Percentiles rank a stretch among this genome's conserved stretches.
Evolutionary conservation across 208 protist species (phyloP).

Genomic region (Naegleria gruberi): DNA sequence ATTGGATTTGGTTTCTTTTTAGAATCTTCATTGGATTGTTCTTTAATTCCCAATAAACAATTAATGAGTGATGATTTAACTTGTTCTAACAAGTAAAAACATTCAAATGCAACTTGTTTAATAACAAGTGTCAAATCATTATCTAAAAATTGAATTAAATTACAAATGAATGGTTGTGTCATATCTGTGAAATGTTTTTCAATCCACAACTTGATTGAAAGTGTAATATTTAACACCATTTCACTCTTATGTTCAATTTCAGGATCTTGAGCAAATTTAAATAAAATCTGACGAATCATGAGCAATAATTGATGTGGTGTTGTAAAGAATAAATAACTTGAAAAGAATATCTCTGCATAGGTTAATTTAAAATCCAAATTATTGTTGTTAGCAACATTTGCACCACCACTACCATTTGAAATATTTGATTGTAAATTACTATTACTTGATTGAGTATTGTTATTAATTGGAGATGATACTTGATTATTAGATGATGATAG

Average conservation of each 20-base stretch:
- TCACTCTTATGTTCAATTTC: not conserved
- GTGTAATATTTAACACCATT: not conserved
- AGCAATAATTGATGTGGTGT: not conserved
- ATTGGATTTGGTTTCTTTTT: not conserved
- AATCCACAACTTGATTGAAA: conserved; percentile 24
- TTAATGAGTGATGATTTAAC: not conserved
- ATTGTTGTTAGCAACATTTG: not conserved
- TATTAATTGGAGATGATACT: no score
- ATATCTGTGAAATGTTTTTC: conserved; percentile 18
- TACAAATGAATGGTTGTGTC: not conserved
- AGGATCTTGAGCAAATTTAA: not conserved
- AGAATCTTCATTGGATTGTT: not conserved
- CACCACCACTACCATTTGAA: no score
- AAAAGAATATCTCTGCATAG: not conserved
- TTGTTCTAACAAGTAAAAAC: not conserved
- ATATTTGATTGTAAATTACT: no score
- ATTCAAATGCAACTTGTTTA: not conserved
- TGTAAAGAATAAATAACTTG: not conserved
- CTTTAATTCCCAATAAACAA: not conserved
- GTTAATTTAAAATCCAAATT: not conserved
- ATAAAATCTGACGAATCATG: not conserved
- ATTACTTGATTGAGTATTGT: no score
- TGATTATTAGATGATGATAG: no score
- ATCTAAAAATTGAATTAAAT: conserved; percentile 11
- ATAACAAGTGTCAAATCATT: not conserved